phyloP scores from a whole-genome alignment of 2,329 filamentous ascomycete species.

The Exserohilum turcica region DNA sequence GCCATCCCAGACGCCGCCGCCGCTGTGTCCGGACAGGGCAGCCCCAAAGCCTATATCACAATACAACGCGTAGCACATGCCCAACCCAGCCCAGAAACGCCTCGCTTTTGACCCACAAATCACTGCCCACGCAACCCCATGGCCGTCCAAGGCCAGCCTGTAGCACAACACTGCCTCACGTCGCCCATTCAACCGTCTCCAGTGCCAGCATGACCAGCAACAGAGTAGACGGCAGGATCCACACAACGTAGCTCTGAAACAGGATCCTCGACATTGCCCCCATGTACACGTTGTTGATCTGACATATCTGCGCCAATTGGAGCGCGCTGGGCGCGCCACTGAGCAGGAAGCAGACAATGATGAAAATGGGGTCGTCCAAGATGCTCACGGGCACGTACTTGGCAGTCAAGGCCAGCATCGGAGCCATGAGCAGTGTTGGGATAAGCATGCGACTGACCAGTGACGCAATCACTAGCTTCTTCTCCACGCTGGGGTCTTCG shows the following conservation, averaged over 20 bases:
- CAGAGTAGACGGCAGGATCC: slow-evolving; percentile 94
- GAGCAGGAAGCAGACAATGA: slow-evolving; percentile 96
- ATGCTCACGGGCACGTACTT: slow-evolving; percentile 94
- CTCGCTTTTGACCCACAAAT: slow-evolving; percentile 8
- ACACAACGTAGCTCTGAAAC: slow-evolving; percentile 96
- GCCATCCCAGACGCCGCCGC: neutral
- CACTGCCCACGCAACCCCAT: neutral
- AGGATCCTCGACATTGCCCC: slow-evolving; percentile 89
- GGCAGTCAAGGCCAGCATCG: slow-evolving; percentile 81
- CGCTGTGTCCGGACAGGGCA: slow-evolving; percentile 1
- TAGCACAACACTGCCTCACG: slow-evolving; percentile 5
- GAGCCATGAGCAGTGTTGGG: slow-evolving; percentile 90
- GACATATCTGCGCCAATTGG: slow-evolving; percentile 96
- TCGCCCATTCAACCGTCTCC: slow-evolving; percentile 92
- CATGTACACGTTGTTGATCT: slow-evolving; percentile 96
- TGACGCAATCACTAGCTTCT: slow-evolving; percentile 81
- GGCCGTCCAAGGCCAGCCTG: neutral
- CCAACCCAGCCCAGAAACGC: slow-evolving; percentile 10
- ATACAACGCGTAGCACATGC: slow-evolving; percentile 3
- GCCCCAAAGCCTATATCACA: neutral
- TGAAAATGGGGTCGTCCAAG: slow-evolving; percentile 94
- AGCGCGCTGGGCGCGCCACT: slow-evolving; percentile 91
- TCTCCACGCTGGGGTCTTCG: slow-evolving; percentile 71
- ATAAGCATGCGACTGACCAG: slow-evolving; percentile 90
- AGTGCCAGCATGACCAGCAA: slow-evolving; percentile 88